Evolutionary conservation across 768 basidiomycete species (phyloP).

Genomic region (Amanita pseudoporphyria): DNA sequence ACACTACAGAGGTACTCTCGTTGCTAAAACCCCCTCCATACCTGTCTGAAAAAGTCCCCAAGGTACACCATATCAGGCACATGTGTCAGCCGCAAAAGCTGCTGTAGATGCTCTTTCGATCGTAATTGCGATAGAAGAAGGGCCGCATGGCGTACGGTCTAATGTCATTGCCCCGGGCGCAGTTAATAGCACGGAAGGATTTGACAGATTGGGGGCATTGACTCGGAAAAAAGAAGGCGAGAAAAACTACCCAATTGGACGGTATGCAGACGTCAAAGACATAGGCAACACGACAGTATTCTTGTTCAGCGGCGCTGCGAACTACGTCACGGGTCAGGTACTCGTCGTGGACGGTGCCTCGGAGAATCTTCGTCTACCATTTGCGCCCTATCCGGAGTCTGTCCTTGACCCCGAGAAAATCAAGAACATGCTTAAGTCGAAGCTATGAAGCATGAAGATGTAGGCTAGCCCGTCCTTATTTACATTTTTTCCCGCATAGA

Average conservation of each 20-base stretch:
- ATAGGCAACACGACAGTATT: constrained; percentile 67
- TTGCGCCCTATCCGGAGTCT: constrained; percentile 52
- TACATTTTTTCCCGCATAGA: too few species aligned
- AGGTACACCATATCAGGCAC: constrained; percentile 83
- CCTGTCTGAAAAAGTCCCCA: constrained; percentile 10
- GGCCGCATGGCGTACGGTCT: constrained; percentile 87
- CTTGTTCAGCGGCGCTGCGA: constrained; percentile 74
- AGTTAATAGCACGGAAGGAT: constrained; percentile 71
- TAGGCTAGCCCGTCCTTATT: too few species aligned
- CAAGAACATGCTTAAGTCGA: constrained; percentile 41
- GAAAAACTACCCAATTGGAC: constrained; percentile 29
- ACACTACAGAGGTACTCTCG: constrained; percentile 62
- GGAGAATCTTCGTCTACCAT: constrained; percentile 39
- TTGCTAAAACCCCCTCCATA: constrained; percentile 4
- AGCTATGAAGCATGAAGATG: constrained; percentile 18
- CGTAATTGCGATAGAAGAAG: constrained; percentile 89
- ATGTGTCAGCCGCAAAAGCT: constrained; percentile 93
- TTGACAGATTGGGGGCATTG: constrained; percentile 40
- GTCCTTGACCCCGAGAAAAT: constrained; percentile 53
- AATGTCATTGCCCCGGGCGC: constrained; percentile 83
- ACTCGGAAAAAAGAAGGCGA: constrained; percentile 9
- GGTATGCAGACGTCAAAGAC: constrained; percentile 50
- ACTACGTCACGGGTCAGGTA: constrained; percentile 70
- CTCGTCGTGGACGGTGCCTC: constrained; percentile 59
- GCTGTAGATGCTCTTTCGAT: constrained; percentile 83